Evolutionary conservation across 306 rosid species (phyloP), one percentile per base, ranked within the genome.

Genomic region (Trifolium fragiferum): DNA sequence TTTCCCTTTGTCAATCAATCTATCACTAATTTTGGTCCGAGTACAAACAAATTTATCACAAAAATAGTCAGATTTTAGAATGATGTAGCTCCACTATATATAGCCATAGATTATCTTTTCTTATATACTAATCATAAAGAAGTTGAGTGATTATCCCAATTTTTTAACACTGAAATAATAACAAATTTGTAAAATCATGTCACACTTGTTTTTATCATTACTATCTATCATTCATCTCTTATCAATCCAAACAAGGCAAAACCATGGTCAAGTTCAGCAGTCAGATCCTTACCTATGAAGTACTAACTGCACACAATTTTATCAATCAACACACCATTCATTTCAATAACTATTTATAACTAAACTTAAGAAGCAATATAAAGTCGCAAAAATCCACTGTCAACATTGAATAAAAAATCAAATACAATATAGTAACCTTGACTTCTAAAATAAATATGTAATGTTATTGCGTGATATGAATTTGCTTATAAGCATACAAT

Each of bases 401-500:
- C 80, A 27, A 6, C 18, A 27, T 66, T 57, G 50, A 37, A 30
- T 2, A 38, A 10, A 10, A 38, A 10, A 10, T 44, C 13, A 77
- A 69, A 38, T 55, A 66, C 66, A 18, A 57, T 43, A 7, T 23
- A 21, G 10, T 13, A 66, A 66, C 35, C 11, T 19, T 47, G 41
- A 68, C 47, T 60, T 44, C 40, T 51, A 65, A 46, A 54, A 44
- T 63, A 57, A 57, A 57, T 18, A 32, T 60, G 35, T 50, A 54
- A 37, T 25, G 13, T 2, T 58, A 14, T 55, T 65, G 11, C 65
- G 64, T 30, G 68, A 62, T 8, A 43, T 18, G 16, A 75, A 27
- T 74, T 72, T 30, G 68, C 72, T 38, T 33, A 35, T 61, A 60
- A 54, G 69, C 72, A 72, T 58, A 58, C 49, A 75, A 50, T 63